Evolutionary conservation across 2,329 filamentous ascomycete genomes (phyloP).

Genomic region (Lojkania enalia): DNA sequence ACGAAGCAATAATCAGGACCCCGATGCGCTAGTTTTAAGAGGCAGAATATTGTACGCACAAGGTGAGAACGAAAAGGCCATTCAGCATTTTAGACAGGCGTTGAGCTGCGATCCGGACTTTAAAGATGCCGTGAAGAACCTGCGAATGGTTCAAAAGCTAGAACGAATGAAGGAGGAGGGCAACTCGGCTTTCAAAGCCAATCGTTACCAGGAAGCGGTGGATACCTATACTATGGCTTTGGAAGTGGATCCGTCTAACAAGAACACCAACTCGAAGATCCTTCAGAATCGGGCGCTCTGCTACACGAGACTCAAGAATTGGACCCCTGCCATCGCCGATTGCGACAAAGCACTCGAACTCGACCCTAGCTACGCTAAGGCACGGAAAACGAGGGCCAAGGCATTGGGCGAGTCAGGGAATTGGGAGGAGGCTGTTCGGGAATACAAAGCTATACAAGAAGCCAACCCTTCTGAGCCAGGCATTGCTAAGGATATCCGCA

Average conservation of each 20-base stretch:
- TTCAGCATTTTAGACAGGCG: conserved; percentile 89
- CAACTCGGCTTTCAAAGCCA: conserved; percentile 85
- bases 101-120: conserved; percentile 90
- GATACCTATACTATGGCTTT: conserved; percentile 83
- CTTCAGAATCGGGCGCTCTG: conserved; percentile 91
- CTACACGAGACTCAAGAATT: conserved; percentile 81
- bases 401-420: conserved; percentile 81
- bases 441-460: conserved; percentile 86
- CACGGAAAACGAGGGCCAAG: conserved; percentile 90
- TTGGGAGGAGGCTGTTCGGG: conserved; percentile 89
- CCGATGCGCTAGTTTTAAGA: conserved; percentile 87
- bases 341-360: conserved; percentile 82
- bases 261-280: conserved; percentile 91
- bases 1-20: conserved; percentile 84
- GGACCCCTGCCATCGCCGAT: conserved; percentile 78
- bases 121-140: conserved; percentile 82
- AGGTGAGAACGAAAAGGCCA: conserved; percentile 92
- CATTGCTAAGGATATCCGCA: conserved; percentile 81
- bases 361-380: conserved; percentile 85
- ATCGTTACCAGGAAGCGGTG: conserved; percentile 77
- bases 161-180: conserved; percentile 93
- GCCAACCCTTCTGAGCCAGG: conserved; percentile 78
- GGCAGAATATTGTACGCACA: conserved; percentile 86
- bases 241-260: conserved; percentile 83
- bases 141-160: conserved; percentile 87